phyloP scores from a whole-genome alignment of 2,329 filamentous ascomycete genomes.

The Ascochyta clinopodiicola region DNA sequence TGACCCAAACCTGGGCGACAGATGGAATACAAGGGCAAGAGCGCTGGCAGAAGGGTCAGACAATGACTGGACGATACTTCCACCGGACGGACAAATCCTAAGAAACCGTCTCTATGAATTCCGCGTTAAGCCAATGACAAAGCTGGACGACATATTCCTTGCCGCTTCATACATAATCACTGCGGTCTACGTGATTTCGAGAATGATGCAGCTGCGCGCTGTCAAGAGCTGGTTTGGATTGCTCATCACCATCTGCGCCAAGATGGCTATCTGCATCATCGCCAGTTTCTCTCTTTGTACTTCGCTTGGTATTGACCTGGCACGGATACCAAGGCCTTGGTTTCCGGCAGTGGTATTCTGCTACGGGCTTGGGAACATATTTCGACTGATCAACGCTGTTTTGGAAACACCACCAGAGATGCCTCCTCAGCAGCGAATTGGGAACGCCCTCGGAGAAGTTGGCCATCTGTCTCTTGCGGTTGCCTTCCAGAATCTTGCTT shows the following conservation, averaged over 20 bases:
- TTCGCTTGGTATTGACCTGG: slow-evolving; percentile 75
- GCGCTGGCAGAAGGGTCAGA: slow-evolving; percentile 58
- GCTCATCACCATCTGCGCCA: slow-evolving; percentile 71
- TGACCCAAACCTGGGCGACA: slow-evolving; percentile 67
- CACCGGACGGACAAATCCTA: slow-evolving; percentile 61
- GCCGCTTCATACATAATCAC: slow-evolving; percentile 70
- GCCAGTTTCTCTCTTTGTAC: slow-evolving; percentile 83
- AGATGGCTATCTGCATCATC: slow-evolving; percentile 74
- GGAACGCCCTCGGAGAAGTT: slow-evolving; percentile 75
- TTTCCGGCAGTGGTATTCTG: slow-evolving; percentile 80
- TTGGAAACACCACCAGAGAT: slow-evolving; percentile 74
- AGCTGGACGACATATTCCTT: slow-evolving; percentile 68
- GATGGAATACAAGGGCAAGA: slow-evolving; percentile 69
- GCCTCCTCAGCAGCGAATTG: slow-evolving; percentile 72
- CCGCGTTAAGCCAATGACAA: slow-evolving; percentile 75
- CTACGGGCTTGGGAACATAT: slow-evolving; percentile 80
- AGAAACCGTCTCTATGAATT: slow-evolving; percentile 76
- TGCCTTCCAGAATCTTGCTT: slow-evolving; percentile 70
- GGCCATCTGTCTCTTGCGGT: slow-evolving; percentile 72
- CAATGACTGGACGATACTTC: slow-evolving; percentile 70
- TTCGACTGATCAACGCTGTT: slow-evolving; percentile 78
- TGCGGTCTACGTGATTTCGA: slow-evolving; percentile 69
- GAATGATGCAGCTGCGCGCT: slow-evolving; percentile 72
- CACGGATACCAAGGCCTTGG: slow-evolving; percentile 73
- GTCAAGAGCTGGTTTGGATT: slow-evolving; percentile 78